Conservation (phyloP, 352 stramenopile species). For the Globisporangium echinulatum region DNA sequence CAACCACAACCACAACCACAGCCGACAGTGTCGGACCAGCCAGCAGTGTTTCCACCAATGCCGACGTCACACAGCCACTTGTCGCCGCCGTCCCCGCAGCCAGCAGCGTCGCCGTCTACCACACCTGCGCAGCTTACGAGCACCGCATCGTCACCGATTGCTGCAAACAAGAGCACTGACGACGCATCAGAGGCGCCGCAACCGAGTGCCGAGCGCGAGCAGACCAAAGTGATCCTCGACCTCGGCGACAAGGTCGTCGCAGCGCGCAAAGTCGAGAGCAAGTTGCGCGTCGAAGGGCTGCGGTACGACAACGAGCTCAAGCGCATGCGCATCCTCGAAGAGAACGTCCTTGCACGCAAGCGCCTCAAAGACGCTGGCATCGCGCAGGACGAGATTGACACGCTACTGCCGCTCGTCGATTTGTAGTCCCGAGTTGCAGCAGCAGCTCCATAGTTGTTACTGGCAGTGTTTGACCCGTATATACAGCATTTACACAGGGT, state of each 20-base stretch:
- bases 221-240: constrained; percentile 5
- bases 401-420: constrained; percentile 6
- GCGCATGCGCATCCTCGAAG: constrained; percentile 15
- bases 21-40: not conserved
- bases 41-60: not conserved
- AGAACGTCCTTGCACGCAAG: constrained; percentile 16
- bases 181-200: not conserved
- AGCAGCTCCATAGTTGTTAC: not conserved
- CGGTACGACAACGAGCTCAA: constrained; percentile 16
- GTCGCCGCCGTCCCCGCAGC: not conserved
- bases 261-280: constrained; percentile 8
- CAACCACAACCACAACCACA: not conserved
- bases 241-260: constrained; percentile 14
- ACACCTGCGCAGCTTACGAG: not conserved
- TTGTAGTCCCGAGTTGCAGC: not conserved
- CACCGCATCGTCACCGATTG: not conserved
- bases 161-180: not conserved
- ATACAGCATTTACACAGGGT: not conserved
- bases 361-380: constrained; percentile 14
- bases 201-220: not conserved
- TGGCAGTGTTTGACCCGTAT: not conserved
- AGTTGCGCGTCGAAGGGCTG: constrained; percentile 13
- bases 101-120: not conserved
- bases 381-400: constrained; percentile 12
- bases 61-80: not conserved